Percentiles rank a stretch among this genome's conserved stretches.
These are phyloP conservation scores for Phialophora tarda DNA, from an alignment of 2,329 filamentous ascomycete genomes.

Conservation along the genomic window DNA sequence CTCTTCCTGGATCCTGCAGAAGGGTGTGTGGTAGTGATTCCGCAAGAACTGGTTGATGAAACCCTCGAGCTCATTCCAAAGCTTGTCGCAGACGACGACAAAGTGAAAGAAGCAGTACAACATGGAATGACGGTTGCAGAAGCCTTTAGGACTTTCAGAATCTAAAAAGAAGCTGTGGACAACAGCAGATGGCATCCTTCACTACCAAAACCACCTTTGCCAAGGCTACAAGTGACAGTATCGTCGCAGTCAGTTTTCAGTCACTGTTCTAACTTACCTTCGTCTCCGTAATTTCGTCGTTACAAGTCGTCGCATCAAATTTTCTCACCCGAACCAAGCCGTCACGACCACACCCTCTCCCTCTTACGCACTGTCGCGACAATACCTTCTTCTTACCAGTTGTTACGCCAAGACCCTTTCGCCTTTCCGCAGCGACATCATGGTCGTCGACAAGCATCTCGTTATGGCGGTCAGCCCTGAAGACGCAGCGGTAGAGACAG, in stretches of 20 bases:
- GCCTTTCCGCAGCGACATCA: neutral
- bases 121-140: slow-evolving; percentile 67
- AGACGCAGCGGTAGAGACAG: neutral
- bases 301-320: neutral
- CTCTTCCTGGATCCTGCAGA: slow-evolving; percentile 73
- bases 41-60: slow-evolving; percentile 62
- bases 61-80: slow-evolving; percentile 66
- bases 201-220: slow-evolving; percentile 1
- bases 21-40: slow-evolving; percentile 69
- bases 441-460: neutral
- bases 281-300: neutral
- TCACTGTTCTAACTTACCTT: neutral
- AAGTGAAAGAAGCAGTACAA: slow-evolving; percentile 69
- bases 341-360: neutral
- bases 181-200: neutral
- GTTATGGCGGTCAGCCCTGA: neutral
- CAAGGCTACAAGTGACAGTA: neutral
- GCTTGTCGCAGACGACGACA: slow-evolving; percentile 60
- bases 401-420: neutral
- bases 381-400: neutral
- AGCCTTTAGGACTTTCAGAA: slow-evolving; percentile 62
- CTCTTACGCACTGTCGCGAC: neutral
- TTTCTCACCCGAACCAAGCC: neutral
- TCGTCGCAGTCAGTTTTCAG: neutral
- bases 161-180: slow-evolving; percentile 12